phyloP scores from a whole-genome alignment of 1,284 basidiomycete genomes.

The Apiotrichum brassicae region DNA sequence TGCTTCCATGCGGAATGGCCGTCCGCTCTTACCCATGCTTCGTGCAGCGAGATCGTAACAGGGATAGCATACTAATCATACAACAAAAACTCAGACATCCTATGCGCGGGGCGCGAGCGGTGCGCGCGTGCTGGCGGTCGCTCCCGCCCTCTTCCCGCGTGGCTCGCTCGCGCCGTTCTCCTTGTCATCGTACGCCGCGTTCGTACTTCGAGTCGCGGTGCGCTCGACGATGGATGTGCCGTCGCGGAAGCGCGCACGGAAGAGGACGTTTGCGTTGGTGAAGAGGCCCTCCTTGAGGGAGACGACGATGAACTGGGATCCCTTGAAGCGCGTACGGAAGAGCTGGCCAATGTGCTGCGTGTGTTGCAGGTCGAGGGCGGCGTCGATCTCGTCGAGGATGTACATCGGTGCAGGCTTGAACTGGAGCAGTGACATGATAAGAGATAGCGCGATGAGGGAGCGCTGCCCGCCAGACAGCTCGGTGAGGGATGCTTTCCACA shows the following conservation, averaged over 20 bases:
- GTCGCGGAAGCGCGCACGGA: constrained; percentile 83
- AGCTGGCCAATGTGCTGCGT: constrained; percentile 96
- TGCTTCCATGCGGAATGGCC: too few species aligned
- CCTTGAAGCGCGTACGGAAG: constrained; percentile 95
- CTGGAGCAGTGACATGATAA: constrained; percentile 96
- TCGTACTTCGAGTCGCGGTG: constrained; percentile 28
- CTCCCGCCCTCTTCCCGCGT: neutral
- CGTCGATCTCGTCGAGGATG: constrained; percentile 97
- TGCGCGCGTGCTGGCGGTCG: neutral
- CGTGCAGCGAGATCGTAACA: too few species aligned
- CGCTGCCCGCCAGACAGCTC: constrained; percentile 96
- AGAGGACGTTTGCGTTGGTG: constrained; percentile 95
- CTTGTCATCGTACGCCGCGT: neutral
- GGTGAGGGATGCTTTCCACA: constrained; percentile 97
- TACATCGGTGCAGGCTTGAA: constrained; percentile 99
- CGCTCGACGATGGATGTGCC: constrained; percentile 82
- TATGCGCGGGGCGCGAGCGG: neutral
- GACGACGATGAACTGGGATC: constrained; percentile 92
- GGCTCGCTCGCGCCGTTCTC: neutral
- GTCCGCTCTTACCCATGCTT: too few species aligned
- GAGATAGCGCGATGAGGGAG: constrained; percentile 89
- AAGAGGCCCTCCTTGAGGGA: constrained; percentile 95
- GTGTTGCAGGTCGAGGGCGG: constrained; percentile 89
- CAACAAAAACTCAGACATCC: neutral
- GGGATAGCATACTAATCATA: neutral